These are phyloP conservation scores for Colletotrichum sp. DNA, from an alignment of 2,329 filamentous ascomycete genomes.

Conservation along the genomic window DNA sequence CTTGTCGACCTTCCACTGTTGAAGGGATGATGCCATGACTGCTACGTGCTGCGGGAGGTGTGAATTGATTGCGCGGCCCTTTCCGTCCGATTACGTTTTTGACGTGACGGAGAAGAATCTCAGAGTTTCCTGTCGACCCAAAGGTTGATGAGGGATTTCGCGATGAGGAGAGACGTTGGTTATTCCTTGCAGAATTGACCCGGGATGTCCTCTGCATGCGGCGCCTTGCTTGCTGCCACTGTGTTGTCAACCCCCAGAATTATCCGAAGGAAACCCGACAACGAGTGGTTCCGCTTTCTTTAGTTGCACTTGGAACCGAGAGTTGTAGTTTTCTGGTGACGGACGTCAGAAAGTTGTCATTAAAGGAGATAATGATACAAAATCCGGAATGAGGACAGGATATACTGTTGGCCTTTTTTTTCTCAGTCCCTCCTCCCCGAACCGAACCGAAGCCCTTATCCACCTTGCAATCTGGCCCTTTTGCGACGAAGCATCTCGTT, in stretches of 20 bases:
- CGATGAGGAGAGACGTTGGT: constrained; percentile 3
- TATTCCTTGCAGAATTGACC: not conserved
- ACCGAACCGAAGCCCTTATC: not conserved
- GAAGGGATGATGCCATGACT: constrained; percentile 38
- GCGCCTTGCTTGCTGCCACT: not conserved
- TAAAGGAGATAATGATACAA: not conserved
- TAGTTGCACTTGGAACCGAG: not conserved
- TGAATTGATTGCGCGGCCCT: not conserved
- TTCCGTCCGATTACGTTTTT: not conserved
- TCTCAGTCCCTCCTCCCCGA: not conserved
- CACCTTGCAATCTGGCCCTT: not conserved
- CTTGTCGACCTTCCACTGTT: constrained; percentile 56
- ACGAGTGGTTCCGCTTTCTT: not conserved
- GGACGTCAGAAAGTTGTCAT: not conserved
- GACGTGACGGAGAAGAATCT: not conserved
- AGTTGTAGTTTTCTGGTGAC: not conserved
- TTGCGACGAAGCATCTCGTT: not conserved
- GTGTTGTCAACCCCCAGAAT: not conserved
- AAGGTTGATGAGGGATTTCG: not conserved
- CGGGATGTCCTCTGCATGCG: not conserved
- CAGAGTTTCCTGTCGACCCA: not conserved
- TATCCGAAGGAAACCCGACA: constrained; percentile 16
- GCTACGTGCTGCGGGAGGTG: not conserved
- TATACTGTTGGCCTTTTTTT: not conserved
- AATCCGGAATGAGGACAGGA: not conserved